phyloP scores from a whole-genome alignment of 2,329 filamentous ascomycete genomes.

The Tothia fuscella region DNA sequence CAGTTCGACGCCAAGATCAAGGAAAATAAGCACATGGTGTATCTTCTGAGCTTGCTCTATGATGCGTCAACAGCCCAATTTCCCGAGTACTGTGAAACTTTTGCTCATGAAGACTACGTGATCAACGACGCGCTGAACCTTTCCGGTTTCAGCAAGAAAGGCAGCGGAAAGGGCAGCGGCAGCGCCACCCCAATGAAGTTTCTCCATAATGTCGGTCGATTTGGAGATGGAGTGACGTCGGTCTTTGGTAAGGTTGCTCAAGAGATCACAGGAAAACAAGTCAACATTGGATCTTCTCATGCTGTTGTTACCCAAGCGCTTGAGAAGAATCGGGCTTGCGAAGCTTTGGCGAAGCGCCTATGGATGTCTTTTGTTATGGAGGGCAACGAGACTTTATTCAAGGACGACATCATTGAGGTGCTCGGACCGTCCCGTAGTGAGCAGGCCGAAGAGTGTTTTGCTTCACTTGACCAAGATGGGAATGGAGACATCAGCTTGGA shows the following conservation, averaged over 20 bases:
- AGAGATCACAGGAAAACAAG: slow-evolving; percentile 89
- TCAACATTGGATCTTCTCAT: slow-evolving; percentile 82
- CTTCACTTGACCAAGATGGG: slow-evolving; percentile 66
- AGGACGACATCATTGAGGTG: slow-evolving; percentile 78
- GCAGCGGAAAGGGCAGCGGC: slow-evolving; percentile 38
- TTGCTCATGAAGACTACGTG: slow-evolving; percentile 79
- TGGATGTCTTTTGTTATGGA: slow-evolving; percentile 99
- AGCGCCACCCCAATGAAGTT: slow-evolving; percentile 67
- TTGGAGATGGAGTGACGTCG: slow-evolving; percentile 88
- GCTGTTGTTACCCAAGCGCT: slow-evolving; percentile 81
- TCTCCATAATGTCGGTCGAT: slow-evolving; percentile 56
- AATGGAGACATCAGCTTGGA: slow-evolving; percentile 94
- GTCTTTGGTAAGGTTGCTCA: slow-evolving; percentile 87
- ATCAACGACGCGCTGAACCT: slow-evolving; percentile 66
- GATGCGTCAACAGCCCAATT: slow-evolving; percentile 83
- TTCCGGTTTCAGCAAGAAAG: slow-evolving; percentile 47
- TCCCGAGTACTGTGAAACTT: slow-evolving; percentile 75
- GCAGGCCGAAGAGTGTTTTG: slow-evolving; percentile 79
- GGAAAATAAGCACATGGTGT: slow-evolving; percentile 77
- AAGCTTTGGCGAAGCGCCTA: slow-evolving; percentile 84
- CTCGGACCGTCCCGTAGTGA: slow-evolving; percentile 61
- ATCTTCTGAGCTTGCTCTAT: slow-evolving; percentile 72
- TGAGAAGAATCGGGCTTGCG: slow-evolving; percentile 70
- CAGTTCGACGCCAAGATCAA: slow-evolving; percentile 76
- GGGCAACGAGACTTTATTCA: slow-evolving; percentile 64